Evolutionary conservation across 1,139 yeast species (phyloP), one percentile per base, ranked within the genome.

Genomic region (Debaryomyces fabryi): DNA sequence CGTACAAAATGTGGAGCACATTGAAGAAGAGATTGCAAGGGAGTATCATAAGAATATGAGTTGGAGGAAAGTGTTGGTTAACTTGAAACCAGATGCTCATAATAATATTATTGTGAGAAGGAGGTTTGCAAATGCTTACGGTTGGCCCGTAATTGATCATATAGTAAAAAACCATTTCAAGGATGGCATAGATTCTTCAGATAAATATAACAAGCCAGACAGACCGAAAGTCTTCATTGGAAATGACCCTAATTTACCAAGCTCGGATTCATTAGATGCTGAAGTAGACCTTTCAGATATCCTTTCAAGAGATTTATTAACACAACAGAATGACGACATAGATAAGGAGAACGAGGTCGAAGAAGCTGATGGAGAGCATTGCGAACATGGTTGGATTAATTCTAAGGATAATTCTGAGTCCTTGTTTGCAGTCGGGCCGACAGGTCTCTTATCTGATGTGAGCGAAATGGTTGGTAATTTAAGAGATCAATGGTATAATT

Each of bases 91-190:
- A 0, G 99, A 93, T 67, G 97, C 99, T 0, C 99, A 93, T 62
- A 93, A 93, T 62, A 95, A 92, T 59, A 92, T 93, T 44, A 77
- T 89, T 30, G 99, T 93, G 1, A 72, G 99, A 53, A 75, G 99
- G 58, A 71, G 92, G 52, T 93, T 89, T 72, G 85, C 96, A 9
- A 93, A 93, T 70, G 96, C 97, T 0, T 91, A 87, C 68, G 99
- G 99, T 1, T 92, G 98, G 97, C 91, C 89, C 0, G 97, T 91
- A 0, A 77, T 93, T 32, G 88, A 87, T 46, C 97, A 93, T 66
- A 59, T 93, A 53, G 88, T 87, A 23, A 55, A 60, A 9, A 59
- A 59, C 39, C 74, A 69, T 57, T 69, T 69, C 50, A 57, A 52
- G 2, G 50, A 42, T 12, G 58, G 56, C 10, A 44, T 41, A 15